Percentiles rank a stretch among this genome's conserved stretches.
Conservation (phyloP, 768 basidiomycete genomes). For the Chalciporus piperatus region DNA sequence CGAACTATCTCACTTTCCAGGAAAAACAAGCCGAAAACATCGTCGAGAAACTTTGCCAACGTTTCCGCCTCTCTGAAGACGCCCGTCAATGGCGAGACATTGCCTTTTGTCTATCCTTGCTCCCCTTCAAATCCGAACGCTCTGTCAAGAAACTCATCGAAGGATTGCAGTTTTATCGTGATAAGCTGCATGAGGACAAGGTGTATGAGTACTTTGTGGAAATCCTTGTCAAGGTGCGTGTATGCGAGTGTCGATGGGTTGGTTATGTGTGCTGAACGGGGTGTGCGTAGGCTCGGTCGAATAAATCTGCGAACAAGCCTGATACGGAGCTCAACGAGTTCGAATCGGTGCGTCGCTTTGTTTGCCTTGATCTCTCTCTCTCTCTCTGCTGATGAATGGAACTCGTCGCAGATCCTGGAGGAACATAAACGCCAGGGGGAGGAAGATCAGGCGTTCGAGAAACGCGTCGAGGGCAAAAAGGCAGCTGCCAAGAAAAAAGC, state of each 20-base stretch:
- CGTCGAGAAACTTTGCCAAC: slow-evolving; percentile 95
- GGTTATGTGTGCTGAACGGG: not conserved
- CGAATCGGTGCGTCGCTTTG: slow-evolving; percentile 56
- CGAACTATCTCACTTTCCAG: slow-evolving; percentile 37
- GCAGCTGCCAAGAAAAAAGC: slow-evolving; percentile 77
- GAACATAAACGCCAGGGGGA: slow-evolving; percentile 81
- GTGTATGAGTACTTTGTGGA: slow-evolving; percentile 85
- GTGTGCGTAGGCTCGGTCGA: slow-evolving; percentile 65
- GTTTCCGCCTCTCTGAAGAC: slow-evolving; percentile 86
- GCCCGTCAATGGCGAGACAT: slow-evolving; percentile 97
- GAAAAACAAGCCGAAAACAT: slow-evolving; percentile 98
- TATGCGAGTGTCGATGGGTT: not conserved
- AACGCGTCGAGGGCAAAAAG: slow-evolving; percentile 79
- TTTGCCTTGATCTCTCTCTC: not conserved
- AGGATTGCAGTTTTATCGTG: slow-evolving; percentile 87
- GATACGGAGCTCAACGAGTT: slow-evolving; percentile 95
- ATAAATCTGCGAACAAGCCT: slow-evolving; percentile 90
- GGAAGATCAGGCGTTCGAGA: slow-evolving; percentile 89
- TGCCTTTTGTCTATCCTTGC: slow-evolving; percentile 88
- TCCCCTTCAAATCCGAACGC: slow-evolving; percentile 96
- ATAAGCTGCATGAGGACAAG: slow-evolving; percentile 86
- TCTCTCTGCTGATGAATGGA: not conserved
- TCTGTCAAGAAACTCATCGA: slow-evolving; percentile 97
- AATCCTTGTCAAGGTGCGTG: slow-evolving; percentile 79
- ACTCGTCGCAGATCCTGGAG: slow-evolving; percentile 71